Percentiles rank a stretch among this genome's conserved stretches.
These are phyloP conservation scores for Neonectria magnoliae DNA, from an alignment of 2,329 filamentous ascomycete genomes.

Conservation along the genomic window DNA sequence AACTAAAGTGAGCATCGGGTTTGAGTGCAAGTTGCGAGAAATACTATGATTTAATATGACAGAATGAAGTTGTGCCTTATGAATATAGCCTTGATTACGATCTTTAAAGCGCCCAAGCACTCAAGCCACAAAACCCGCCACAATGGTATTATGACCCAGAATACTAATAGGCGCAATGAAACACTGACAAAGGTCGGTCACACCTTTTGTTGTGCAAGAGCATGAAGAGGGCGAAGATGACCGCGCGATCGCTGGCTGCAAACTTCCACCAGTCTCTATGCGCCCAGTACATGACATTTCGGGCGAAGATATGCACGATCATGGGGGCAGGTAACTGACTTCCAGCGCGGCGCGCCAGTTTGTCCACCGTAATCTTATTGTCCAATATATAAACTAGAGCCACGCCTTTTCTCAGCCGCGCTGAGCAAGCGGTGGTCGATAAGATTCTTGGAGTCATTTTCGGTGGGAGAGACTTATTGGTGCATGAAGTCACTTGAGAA, in stretches of 20 bases:
- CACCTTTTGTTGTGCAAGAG: neutral
- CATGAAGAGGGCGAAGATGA: neutral
- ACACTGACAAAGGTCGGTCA: neutral
- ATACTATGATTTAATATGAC: too few relatives aligned
- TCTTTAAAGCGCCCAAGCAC: too few relatives aligned
- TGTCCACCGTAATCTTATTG: conserved; percentile 6
- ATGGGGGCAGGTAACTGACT: conserved; percentile 9
- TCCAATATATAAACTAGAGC: neutral
- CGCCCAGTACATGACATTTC: conserved; percentile 13
- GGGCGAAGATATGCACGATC: neutral
- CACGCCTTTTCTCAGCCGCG: neutral
- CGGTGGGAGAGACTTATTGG: neutral
- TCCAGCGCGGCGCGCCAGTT: too few relatives aligned
- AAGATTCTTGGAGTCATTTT: neutral
- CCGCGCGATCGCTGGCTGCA: conserved; percentile 8
- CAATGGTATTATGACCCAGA: too few relatives aligned
- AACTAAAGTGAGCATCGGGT: too few relatives aligned
- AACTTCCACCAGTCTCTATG: conserved; percentile 19
- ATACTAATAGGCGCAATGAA: too few relatives aligned
- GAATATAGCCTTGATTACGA: too few relatives aligned
- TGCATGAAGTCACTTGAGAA: neutral
- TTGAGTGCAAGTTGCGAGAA: too few relatives aligned
- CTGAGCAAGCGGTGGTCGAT: neutral
- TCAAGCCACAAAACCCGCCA: too few relatives aligned
- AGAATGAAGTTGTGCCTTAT: too few relatives aligned